Evolutionary conservation across 805 yeast species (phyloP).

Genomic region (Wickerhamomyces bisporus): DNA sequence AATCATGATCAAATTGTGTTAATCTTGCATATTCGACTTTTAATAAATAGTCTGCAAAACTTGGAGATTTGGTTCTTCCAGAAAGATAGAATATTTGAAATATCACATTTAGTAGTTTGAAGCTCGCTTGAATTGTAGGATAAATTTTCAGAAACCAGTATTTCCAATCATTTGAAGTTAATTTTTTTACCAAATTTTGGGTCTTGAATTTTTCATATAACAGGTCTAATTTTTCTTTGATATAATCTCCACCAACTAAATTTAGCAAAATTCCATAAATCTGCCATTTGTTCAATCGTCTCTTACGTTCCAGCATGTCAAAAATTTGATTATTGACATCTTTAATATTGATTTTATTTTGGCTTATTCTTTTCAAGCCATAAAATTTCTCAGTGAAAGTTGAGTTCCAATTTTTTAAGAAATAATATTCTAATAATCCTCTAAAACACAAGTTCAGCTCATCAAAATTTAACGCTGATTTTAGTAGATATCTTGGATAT

Average conservation of each 20-base stretch:
- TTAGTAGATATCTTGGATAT: conserved; percentile 65
- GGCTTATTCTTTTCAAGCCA: conserved; percentile 63
- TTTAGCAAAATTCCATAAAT: conserved; percentile 49
- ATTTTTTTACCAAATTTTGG: conserved; percentile 45
- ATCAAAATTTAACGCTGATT: conserved; percentile 65
- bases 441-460: conserved; percentile 62
- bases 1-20: conserved; percentile 23
- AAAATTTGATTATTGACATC: conserved; percentile 25
- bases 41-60: conserved; percentile 55
- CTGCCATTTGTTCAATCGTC: conserved; percentile 51
- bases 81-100: conserved; percentile 63
- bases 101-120: conserved; percentile 46
- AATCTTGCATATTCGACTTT: conserved; percentile 54
- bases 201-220: conserved; percentile 61
- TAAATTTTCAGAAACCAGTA: conserved; percentile 50
- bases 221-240: conserved; percentile 62
- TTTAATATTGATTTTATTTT: conserved; percentile 29
- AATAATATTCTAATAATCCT: conserved; percentile 65
- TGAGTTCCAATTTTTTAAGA: conserved; percentile 69
- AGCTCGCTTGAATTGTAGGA: conserved; percentile 49
- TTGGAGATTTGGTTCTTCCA: conserved; percentile 59
- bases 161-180: conserved; percentile 25
- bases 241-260: conserved; percentile 61
- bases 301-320: conserved; percentile 40
- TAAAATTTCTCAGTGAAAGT: conserved; percentile 90